These are phyloP conservation scores for Solanum hybrid DNA, from an alignment of 305 asterid species.

Conservation along the genomic window DNA sequence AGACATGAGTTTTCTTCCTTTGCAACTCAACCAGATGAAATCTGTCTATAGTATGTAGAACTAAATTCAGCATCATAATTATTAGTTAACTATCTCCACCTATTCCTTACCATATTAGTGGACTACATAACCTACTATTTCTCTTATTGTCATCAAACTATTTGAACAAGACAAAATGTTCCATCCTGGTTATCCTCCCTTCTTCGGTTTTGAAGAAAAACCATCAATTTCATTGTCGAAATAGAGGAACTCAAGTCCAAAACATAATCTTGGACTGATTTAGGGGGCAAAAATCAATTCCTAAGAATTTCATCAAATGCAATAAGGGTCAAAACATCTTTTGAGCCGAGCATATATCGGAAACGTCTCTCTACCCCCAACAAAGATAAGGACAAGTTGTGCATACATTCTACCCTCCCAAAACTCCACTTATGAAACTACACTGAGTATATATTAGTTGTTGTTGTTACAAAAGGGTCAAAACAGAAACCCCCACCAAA, in stretches of 20 bases:
- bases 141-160: not conserved
- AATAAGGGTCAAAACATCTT: not conserved
- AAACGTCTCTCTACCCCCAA: not conserved
- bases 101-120: not conserved
- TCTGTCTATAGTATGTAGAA: not conserved
- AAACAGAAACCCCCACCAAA: not conserved
- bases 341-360: not conserved
- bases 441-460: fast-evolving
- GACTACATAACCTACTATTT: not conserved
- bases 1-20: not conserved
- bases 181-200: not conserved
- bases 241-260: not conserved
- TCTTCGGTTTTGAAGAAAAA: not conserved
- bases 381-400: not conserved
- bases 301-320: not conserved
- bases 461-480: not conserved
- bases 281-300: not conserved
- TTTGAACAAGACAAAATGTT: not conserved
- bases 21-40: not conserved
- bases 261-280: not conserved
- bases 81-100: not conserved
- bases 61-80: not conserved
- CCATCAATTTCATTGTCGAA: not conserved
- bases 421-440: not conserved
- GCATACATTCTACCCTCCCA: not conserved